phyloP scores from a whole-genome alignment of 176 grass and related monocot species.

The Bonia amplexicaulis region DNA sequence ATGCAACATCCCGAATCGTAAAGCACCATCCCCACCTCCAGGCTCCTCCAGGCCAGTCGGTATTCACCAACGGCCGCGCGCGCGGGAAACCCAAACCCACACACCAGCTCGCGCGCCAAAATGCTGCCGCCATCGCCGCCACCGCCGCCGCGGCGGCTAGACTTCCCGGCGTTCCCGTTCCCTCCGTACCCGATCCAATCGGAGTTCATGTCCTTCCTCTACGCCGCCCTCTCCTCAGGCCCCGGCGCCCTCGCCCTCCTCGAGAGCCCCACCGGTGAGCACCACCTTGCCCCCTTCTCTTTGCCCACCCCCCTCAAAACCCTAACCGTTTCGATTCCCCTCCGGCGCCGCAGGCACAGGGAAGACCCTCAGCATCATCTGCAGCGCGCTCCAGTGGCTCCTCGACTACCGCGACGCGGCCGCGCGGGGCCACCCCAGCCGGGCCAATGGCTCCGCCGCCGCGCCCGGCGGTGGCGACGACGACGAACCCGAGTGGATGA shows the following conservation, averaged over 20 bases:
- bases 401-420: conserved; percentile 42
- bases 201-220: conserved; percentile 90
- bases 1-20: too few species aligned
- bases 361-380: conserved; percentile 97
- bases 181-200: conserved; percentile 73
- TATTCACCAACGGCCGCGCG: neutral
- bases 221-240: conserved; percentile 60
- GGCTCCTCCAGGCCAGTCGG: neutral
- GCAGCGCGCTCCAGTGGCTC: conserved; percentile 82
- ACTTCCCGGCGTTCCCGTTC: conserved; percentile 90
- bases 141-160: conserved; percentile 21
- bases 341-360: conserved; percentile 56
- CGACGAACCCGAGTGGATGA: conserved; percentile 88
- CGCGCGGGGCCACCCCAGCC: neutral
- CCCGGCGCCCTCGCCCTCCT: conserved; percentile 66
- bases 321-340: neutral
- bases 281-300: neutral
- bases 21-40: neutral
- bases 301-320: neutral
- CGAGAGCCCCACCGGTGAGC: conserved; percentile 87
- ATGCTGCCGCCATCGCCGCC: conserved; percentile 13
- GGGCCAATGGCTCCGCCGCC: neutral
- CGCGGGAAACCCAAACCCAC: conserved; percentile 15
- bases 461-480: neutral
- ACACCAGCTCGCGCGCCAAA: neutral